Percentiles rank a stretch among this genome's conserved stretches.
Conservation (phyloP, 495 filamentous ascomycete species). For the Aspergillus sclerotioniger region DNA sequence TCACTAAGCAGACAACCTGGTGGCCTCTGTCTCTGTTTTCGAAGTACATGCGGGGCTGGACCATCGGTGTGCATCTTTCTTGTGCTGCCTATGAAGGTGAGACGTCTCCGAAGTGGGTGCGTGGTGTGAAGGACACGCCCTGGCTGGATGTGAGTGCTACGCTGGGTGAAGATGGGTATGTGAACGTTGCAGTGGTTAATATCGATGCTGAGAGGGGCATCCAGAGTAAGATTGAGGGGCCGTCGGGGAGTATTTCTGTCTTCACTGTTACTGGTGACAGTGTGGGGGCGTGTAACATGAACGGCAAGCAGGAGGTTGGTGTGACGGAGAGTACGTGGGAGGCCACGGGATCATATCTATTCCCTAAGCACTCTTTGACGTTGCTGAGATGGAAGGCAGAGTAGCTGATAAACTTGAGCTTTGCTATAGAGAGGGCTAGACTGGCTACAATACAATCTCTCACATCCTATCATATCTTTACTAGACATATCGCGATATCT, state of each 20-base stretch:
- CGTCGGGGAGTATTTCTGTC: slow-evolving; percentile 45
- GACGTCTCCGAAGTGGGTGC: slow-evolving; percentile 64
- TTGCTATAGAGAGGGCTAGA: neutral
- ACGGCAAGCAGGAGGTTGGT: slow-evolving; percentile 57
- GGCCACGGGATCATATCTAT: slow-evolving; percentile 55
- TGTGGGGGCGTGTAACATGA: slow-evolving; percentile 58
- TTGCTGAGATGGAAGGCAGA: slow-evolving; percentile 64
- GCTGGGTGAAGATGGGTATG: slow-evolving; percentile 58
- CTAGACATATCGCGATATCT: no score
- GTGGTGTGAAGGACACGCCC: slow-evolving; percentile 61
- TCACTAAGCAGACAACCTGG: slow-evolving; percentile 73
- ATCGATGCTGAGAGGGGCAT: slow-evolving; percentile 58
- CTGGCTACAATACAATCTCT: neutral
- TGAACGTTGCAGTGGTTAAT: slow-evolving; percentile 69
- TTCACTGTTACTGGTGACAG: slow-evolving; percentile 59
- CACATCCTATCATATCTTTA: no score
- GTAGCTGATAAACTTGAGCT: slow-evolving; percentile 6
- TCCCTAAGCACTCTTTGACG: slow-evolving; percentile 65
- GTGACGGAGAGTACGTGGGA: slow-evolving; percentile 61
- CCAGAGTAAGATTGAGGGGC: slow-evolving; percentile 54
- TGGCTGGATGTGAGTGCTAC: slow-evolving; percentile 71
- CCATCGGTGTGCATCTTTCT: slow-evolving; percentile 59
- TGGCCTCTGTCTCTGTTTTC: slow-evolving; percentile 73
- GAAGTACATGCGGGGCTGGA: slow-evolving; percentile 71
- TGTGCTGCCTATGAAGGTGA: slow-evolving; percentile 59